phyloP scores from a whole-genome alignment of 805 yeast genomes.

The Pichia eremophila region DNA sequence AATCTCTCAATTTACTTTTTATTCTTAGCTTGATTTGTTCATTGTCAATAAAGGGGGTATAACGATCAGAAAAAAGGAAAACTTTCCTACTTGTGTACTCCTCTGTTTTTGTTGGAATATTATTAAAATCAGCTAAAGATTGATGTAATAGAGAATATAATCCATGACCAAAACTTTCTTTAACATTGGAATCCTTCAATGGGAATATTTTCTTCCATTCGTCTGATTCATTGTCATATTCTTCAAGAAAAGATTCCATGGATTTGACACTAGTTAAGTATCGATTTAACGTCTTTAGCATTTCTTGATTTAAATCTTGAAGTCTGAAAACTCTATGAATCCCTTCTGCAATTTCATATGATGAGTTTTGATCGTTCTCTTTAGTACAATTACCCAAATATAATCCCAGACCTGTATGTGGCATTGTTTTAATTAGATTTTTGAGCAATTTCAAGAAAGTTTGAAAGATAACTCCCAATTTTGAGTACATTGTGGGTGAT shows the following conservation, averaged over 20 bases:
- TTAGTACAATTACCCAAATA: constrained; percentile 44
- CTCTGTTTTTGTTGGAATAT: constrained; percentile 30
- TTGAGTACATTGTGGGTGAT: constrained; percentile 36
- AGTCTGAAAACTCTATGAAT: constrained; percentile 43
- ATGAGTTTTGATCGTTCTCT: constrained; percentile 3
- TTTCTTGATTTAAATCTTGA: constrained; percentile 43
- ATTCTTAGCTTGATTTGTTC: constrained; percentile 36
- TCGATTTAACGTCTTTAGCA: constrained; percentile 48
- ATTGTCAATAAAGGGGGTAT: constrained; percentile 45
- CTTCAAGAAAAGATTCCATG: constrained; percentile 1
- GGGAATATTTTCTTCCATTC: constrained; percentile 23
- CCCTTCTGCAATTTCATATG: constrained; percentile 22
- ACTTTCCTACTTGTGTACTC: constrained; percentile 48
- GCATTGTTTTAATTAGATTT: constrained; percentile 53
- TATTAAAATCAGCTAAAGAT: constrained; percentile 46
- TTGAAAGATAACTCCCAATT: constrained; percentile 36
- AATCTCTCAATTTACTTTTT: constrained; percentile 50
- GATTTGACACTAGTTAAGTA: constrained; percentile 33
- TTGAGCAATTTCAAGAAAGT: constrained; percentile 55
- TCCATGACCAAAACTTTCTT: constrained; percentile 23
- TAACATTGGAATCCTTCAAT: constrained; percentile 13
- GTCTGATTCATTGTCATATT: constrained; percentile 1
- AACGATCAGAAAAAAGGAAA: constrained; percentile 69
- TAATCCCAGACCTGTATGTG: constrained; percentile 69
- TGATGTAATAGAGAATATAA: constrained; percentile 38